Evolutionary conservation across 495 filamentous ascomycete species (phyloP), one percentile per base, ranked within the genome.

Genomic region (Haplographium delicatum): DNA sequence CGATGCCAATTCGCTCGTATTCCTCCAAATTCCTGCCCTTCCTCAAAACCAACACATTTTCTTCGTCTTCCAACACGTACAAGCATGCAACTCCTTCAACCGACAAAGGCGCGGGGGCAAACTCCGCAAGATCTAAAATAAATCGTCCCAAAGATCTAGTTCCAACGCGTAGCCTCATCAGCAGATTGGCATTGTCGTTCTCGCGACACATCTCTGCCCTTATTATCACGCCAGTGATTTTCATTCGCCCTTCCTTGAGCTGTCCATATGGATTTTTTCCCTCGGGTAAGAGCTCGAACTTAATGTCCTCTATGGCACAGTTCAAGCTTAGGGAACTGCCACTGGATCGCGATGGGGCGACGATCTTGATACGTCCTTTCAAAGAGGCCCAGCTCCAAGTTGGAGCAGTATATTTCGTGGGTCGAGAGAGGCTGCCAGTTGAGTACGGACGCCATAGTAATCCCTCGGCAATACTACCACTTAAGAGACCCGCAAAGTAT

Each of bases 31-130:
- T 44, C 6, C 13, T 35, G 5, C 5, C 35, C 20, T 16, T 35
- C 44, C 44, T 47, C 13, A 47, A 47, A 34, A 47, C 44, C n/a
- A 47, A 19, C 44, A 47, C 30, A 9, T 35, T 35, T 16, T 22
- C 18, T 24, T 24, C 19, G 11, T 47, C 28, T 35, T 20, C 5
- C 44, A 47, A 47, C 2, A 47, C 44, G 35, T 47, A 47, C 30
- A 47, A 47, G 44, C 44, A 47, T 23, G 4, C 30, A 23, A 47
- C 44, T 24, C 35, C 28, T 19, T 22, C 3, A 2, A 24, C 30
- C 28, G 44, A 47, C 24, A 16, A 2, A 31, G 43, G 9, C 26
- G 3, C n/a, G 4, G 26, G 43, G 10, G 16, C 11, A 34, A 4
- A n/a, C 26, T 46, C 43, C 15, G 22, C 5, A 8, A 33, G 43